Conservation (phyloP, 2,329 filamentous ascomycete species). For the Aspergillus tamarii region DNA sequence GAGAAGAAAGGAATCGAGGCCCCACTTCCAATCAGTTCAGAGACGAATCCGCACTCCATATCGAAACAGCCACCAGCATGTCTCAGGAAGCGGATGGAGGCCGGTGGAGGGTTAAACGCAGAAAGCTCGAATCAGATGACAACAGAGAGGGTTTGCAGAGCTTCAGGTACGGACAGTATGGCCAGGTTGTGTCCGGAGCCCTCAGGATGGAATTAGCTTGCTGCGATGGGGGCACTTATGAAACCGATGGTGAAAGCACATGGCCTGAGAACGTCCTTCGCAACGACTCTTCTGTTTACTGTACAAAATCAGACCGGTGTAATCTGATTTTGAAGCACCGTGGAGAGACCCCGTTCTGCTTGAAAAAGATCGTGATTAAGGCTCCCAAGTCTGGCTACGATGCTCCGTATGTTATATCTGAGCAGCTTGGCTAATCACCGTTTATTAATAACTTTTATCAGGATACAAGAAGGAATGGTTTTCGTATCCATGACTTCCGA, state of each 20-base stretch:
- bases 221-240: slow-evolving; percentile 78
- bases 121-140: slow-evolving; percentile 70
- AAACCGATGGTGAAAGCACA: slow-evolving; percentile 58
- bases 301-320: slow-evolving; percentile 83
- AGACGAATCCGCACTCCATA: slow-evolving; percentile 29
- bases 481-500: slow-evolving; percentile 87
- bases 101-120: slow-evolving; percentile 64
- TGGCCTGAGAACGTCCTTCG: slow-evolving; percentile 79
- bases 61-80: slow-evolving; percentile 33
- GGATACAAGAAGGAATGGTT: slow-evolving; percentile 87
- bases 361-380: slow-evolving; percentile 86
- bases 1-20: slow-evolving; percentile 18
- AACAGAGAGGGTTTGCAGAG: slow-evolving; percentile 51
- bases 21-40: slow-evolving; percentile 27
- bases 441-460: slow-evolving; percentile 44
- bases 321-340: slow-evolving; percentile 85
- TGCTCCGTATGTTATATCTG: slow-evolving; percentile 70
- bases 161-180: slow-evolving; percentile 82
- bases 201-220: slow-evolving; percentile 85
- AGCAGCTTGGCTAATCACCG: slow-evolving; percentile 28
- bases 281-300: slow-evolving; percentile 84
- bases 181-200: slow-evolving; percentile 80
- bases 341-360: slow-evolving; percentile 75
- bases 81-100: slow-evolving; percentile 28
- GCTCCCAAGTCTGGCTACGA: slow-evolving; percentile 81